Evolutionary conservation across 2,329 filamentous ascomycete genomes (phyloP).

Genomic region (Verticillium klebahnii): DNA sequence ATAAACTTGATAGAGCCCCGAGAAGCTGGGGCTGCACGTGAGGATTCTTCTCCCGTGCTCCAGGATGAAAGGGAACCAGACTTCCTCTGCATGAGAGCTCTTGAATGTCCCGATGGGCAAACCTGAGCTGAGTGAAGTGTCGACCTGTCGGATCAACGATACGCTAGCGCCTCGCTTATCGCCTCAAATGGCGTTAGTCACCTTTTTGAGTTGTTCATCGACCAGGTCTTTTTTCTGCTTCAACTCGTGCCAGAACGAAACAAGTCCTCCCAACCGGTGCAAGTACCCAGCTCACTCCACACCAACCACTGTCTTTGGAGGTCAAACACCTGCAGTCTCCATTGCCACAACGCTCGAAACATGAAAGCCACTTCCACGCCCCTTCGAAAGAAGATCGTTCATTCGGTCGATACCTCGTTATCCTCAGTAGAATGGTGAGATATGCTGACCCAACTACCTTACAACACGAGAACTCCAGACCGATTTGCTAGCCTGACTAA

Average conservation of each 20-base stretch:
- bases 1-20: no score
- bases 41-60: no score
- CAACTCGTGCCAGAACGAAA: not conserved
- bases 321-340: no score
- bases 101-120: not conserved
- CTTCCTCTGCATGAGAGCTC: not conserved
- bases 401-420: conserved; percentile 63
- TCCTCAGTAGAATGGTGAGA: conserved; percentile 55
- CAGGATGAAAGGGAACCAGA: no score
- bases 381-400: conserved; percentile 48
- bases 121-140: not conserved
- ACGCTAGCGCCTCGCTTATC: conserved; percentile 2
- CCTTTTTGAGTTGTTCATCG: not conserved
- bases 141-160: not conserved
- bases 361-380: not conserved
- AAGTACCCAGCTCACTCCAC: not conserved
- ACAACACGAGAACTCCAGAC: not conserved
- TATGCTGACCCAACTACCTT: not conserved
- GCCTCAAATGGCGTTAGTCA: not conserved
- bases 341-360: not conserved
- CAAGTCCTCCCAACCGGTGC: not conserved
- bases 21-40: no score
- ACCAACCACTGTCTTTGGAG: not conserved
- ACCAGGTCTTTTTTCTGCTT: not conserved
- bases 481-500: not conserved